Evolutionary conservation across 345 rosid species (phyloP).

Genomic region (Corymbia maculata): DNA sequence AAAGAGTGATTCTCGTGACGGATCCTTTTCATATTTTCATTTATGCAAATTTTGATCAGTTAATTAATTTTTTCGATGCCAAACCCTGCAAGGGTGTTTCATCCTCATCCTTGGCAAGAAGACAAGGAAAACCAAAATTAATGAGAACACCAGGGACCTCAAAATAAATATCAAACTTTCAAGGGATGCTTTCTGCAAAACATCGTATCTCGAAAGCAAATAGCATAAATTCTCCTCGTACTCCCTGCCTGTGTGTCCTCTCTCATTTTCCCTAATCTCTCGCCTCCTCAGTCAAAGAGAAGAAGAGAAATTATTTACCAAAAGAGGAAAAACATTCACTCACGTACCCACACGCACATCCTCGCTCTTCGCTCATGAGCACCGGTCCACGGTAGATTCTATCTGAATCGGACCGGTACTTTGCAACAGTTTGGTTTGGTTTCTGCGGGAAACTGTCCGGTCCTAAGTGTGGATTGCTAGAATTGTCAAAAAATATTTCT

Average conservation of each 20-base stretch:
- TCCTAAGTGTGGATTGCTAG: neutral
- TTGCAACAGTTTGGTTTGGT: too few relatives aligned
- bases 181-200: neutral
- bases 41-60: neutral
- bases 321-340: neutral
- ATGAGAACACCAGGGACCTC: neutral
- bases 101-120: neutral
- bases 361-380: too few relatives aligned
- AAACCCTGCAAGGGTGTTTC: neutral
- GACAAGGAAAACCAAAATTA: neutral
- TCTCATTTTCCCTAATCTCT: neutral
- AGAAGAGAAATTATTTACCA: neutral
- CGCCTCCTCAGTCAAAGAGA: neutral
- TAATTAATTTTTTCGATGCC: neutral
- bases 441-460: neutral
- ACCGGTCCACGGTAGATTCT: too few relatives aligned
- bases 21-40: neutral
- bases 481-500: neutral
- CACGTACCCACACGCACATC: neutral
- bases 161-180: neutral
- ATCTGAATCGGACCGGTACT: too few relatives aligned
- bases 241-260: neutral
- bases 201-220: neutral
- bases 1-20: neutral
- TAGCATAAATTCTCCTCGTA: neutral